Conservation (phyloP, 176 grass and related monocot species). For the Raddia guianensis region DNA sequence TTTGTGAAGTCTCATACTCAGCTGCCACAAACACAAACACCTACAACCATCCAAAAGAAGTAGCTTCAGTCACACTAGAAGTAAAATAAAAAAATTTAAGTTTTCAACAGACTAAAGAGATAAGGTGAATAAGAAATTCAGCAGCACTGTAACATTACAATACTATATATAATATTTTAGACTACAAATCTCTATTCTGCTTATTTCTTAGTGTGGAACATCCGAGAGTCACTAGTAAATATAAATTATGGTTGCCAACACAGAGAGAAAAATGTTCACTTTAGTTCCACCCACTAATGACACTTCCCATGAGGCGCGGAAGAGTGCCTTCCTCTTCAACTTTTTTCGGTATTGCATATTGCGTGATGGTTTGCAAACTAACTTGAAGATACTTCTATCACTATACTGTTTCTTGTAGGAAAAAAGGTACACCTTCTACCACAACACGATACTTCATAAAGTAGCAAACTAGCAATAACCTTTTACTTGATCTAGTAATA, state of each 20-base stretch:
- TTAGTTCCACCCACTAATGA: background rate
- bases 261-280: background rate
- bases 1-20: slow-evolving; percentile 88
- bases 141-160: too few relatives aligned
- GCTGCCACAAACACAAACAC: slow-evolving; percentile 99
- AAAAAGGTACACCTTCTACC: background rate
- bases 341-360: background rate
- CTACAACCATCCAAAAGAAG: slow-evolving; percentile 48
- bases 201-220: background rate
- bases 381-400: background rate
- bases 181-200: background rate
- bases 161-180: too few relatives aligned
- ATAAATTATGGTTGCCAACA: background rate
- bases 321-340: background rate
- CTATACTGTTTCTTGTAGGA: background rate
- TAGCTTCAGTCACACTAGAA: background rate
- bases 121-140: too few relatives aligned
- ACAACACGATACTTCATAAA: background rate
- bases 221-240: background rate
- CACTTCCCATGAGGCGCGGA: background rate
- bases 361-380: background rate
- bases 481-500: background rate
- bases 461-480: background rate
- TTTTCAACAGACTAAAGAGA: background rate
- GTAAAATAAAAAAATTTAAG: background rate